Percentiles rank a stretch among this genome's conserved stretches.
Evolutionary conservation across 2,329 filamentous ascomycete species (phyloP).

Genomic region (Eutypa lata): DNA sequence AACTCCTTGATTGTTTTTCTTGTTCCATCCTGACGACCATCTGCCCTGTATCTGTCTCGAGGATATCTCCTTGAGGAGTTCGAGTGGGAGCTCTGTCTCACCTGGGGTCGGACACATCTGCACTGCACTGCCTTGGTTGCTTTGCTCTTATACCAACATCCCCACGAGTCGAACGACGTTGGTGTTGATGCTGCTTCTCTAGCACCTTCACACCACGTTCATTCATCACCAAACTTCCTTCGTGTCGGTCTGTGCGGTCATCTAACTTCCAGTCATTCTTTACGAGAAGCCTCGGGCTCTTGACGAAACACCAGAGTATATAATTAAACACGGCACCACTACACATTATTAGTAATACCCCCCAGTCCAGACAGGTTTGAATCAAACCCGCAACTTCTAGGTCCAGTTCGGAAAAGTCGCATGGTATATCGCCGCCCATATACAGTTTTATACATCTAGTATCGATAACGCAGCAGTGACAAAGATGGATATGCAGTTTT

Average conservation of each 20-base stretch:
- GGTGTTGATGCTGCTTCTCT: slow-evolving; percentile 14
- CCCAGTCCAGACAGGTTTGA: neutral
- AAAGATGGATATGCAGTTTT: slow-evolving; percentile 29
- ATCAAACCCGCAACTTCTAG: neutral
- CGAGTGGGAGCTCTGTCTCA: slow-evolving; percentile 31
- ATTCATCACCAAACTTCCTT: slow-evolving; percentile 19
- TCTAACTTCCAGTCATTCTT: slow-evolving; percentile 32
- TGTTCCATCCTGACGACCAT: slow-evolving; percentile 30
- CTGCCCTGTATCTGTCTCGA: slow-evolving; percentile 24
- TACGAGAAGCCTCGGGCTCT: slow-evolving; percentile 10
- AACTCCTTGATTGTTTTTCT: slow-evolving; percentile 28
- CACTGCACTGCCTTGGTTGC: slow-evolving; percentile 9
- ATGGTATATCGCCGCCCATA: neutral
- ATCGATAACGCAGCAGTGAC: slow-evolving; percentile 6
- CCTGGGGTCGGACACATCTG: slow-evolving; percentile 21
- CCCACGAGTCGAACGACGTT: slow-evolving; percentile 14
- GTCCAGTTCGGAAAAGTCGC: neutral
- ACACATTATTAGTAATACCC: neutral
- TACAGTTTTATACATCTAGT: slow-evolving; percentile 18
- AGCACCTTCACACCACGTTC: slow-evolving; percentile 27
- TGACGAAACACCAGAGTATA: slow-evolving; percentile 9
- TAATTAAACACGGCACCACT: neutral
- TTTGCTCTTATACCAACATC: slow-evolving; percentile 29
- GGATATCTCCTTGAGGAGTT: slow-evolving; percentile 21
- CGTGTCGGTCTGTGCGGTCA: slow-evolving; percentile 18